Evolutionary conservation across 768 basidiomycete genomes (phyloP).

Genomic region (Udeniomyces megalosporus): DNA sequence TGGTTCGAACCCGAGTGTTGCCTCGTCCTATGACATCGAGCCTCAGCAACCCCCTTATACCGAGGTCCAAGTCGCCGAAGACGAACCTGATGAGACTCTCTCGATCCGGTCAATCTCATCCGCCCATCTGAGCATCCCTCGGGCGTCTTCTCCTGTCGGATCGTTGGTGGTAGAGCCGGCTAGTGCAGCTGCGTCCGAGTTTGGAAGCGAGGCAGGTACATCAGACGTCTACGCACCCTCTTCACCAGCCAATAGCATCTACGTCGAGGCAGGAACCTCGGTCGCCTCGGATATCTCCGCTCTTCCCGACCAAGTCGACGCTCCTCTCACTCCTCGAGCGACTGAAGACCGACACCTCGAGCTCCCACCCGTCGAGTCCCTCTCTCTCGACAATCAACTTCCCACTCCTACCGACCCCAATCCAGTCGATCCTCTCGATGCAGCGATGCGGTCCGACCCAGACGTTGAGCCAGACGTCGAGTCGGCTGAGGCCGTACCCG

Average conservation of each 20-base stretch:
- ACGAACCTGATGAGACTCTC: neutral
- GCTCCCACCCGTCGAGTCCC: too few species aligned
- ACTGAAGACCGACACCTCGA: neutral
- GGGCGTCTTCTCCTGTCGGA: neutral
- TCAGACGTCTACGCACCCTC: too few species aligned
- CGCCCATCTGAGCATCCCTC: neutral
- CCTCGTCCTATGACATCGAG: neutral
- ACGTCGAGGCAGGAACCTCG: neutral
- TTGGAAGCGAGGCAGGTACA: too few species aligned
- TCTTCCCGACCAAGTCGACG: neutral
- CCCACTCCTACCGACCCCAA: neutral
- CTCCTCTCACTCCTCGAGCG: constrained; percentile 1
- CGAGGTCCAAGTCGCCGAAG: neutral
- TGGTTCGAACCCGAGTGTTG: neutral
- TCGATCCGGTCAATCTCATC: too few species aligned
- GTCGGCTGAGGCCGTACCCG: neutral
- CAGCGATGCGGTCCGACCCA: neutral
- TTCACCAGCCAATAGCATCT: too few species aligned
- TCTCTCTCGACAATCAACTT: too few species aligned
- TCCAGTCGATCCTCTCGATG: neutral
- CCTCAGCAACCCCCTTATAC: constrained; percentile 4
- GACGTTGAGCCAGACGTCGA: neutral
- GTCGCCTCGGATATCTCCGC: too few species aligned
- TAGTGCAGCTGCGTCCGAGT: neutral
- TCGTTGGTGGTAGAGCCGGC: neutral